Evolutionary conservation across 2,329 filamentous ascomycete species (phyloP), one percentile per base, ranked within the genome.

Genomic region (Talaromyces funiculosus): DNA sequence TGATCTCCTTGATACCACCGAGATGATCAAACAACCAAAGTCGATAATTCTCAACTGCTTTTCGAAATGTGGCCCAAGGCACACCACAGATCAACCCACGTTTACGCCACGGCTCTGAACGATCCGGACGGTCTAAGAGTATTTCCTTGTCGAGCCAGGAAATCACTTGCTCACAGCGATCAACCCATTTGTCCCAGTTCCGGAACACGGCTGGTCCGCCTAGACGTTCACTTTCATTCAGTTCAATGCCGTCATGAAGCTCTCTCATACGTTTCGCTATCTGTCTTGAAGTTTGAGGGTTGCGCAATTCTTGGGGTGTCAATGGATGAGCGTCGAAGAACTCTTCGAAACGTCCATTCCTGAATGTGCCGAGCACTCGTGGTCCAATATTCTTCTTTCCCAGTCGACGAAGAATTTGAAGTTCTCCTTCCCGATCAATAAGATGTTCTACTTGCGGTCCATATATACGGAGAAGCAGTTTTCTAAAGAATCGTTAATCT

Each of bases 201-300:
- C 84, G 86, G 84, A 91, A 96, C 10, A 96, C 88, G 59, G 86
- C 88, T 0, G 94, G 89, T 0, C 94, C 94, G 20, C 82, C 86
- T 37, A 89, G 84, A 55, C 86, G 83, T 75, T 99, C 94, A 37
- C 86, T 81, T 1, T 88, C 84, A 0, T 96, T 82, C 20, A 99
- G 80, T 29, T 97, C 92, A 63, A 99, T 88, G 0, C 94, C 94
- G 57, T 96, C 90, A 69, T 99, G 94, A 37, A 99, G 82, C 74
- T 99, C 94, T 64, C 92, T 84, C 91, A 99, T 96, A 55, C 94
- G 90, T 80, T 97, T 97, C 12, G 94, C 93, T 70, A 99, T 99
- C 71, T 96, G 90, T 69, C 85, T 89, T 35, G 90, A 95, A 0
- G 90, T 97, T 54, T 91, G 90, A 0, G 90, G 84, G 33, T 90